Conservation (phyloP, 768 basidiomycete species). For the Rhizopogon vesiculosus region DNA sequence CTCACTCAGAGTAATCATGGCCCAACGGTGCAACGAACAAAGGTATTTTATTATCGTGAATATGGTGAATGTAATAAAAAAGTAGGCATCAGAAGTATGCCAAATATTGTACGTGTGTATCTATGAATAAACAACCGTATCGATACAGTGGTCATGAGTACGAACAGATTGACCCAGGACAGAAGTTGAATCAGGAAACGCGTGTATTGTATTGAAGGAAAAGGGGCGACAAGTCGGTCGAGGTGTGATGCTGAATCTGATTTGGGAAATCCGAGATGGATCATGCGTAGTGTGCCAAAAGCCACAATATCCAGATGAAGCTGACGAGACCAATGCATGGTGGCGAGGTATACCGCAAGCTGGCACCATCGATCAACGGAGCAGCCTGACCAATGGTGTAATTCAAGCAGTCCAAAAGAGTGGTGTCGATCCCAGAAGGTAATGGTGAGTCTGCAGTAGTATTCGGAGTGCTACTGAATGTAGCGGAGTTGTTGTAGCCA, state of each 20-base stretch:
- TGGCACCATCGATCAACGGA: slow-evolving; percentile 45
- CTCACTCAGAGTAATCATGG: background rate
- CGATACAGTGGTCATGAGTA: background rate
- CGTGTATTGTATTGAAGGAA: background rate
- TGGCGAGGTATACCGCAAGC: slow-evolving; percentile 3
- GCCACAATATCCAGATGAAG: slow-evolving; percentile 14
- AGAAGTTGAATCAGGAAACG: background rate
- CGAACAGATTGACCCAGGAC: background rate
- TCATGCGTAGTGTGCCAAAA: background rate
- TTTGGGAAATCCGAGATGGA: background rate
- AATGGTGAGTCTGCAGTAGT: slow-evolving; percentile 43
- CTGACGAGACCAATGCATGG: slow-evolving; percentile 8
- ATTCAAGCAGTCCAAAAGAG: slow-evolving; percentile 55
- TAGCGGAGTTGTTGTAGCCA: slow-evolving; percentile 62
- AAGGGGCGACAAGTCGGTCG: background rate
- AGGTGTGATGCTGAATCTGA: background rate
- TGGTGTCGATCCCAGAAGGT: slow-evolving; percentile 45
- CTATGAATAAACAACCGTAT: background rate
- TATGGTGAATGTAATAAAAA: background rate
- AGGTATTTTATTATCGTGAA: too few species aligned
- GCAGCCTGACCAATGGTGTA: slow-evolving; percentile 53
- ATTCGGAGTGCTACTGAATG: slow-evolving; percentile 31
- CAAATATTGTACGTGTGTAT: too few species aligned
- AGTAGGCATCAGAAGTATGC: background rate
- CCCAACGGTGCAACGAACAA: background rate